Conservation (phyloP, 1,139 yeast genomes). For the Sugiyamaella pinicola region DNA sequence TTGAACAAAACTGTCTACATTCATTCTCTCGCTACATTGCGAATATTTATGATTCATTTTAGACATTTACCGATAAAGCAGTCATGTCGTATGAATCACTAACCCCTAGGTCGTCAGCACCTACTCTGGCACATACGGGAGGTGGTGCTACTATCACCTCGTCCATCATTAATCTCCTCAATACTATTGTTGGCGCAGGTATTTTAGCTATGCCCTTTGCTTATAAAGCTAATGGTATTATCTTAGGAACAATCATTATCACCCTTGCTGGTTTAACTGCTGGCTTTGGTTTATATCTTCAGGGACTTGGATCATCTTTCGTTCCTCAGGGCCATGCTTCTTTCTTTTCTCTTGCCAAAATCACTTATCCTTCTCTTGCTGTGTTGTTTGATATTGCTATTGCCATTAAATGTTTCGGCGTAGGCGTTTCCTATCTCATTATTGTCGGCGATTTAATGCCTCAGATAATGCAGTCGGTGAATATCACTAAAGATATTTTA, state of each 20-base stretch:
- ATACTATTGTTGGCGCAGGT: slow-evolving; percentile 69
- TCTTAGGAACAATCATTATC: slow-evolving; percentile 66
- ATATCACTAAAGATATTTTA: slow-evolving; percentile 25
- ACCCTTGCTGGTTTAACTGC: slow-evolving; percentile 76
- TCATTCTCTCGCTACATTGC: neutral
- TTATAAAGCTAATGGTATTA: slow-evolving; percentile 78
- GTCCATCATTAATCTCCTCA: slow-evolving; percentile 43
- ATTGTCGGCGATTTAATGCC: slow-evolving; percentile 93
- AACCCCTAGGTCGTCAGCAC: slow-evolving; percentile 10
- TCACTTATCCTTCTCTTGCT: slow-evolving; percentile 82
- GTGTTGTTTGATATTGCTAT: slow-evolving; percentile 85
- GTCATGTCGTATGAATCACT: slow-evolving; percentile 17
- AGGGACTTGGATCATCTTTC: slow-evolving; percentile 71
- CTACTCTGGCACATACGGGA: slow-evolving; percentile 2
- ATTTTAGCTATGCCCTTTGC: slow-evolving; percentile 91
- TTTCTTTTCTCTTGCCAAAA: slow-evolving; percentile 78
- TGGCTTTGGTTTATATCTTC: slow-evolving; percentile 76
- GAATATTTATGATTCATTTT: too few relatives aligned
- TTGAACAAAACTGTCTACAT: neutral
- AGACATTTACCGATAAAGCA: neutral
- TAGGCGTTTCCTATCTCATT: slow-evolving; percentile 83
- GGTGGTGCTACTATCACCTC: slow-evolving; percentile 37
- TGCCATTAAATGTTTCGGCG: slow-evolving; percentile 91
- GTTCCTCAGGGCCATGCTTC: slow-evolving; percentile 77
- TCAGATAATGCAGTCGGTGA: slow-evolving; percentile 42